Conservation (phyloP, 73 alveolate genomes). For the Paraurostyla sp. region DNA sequence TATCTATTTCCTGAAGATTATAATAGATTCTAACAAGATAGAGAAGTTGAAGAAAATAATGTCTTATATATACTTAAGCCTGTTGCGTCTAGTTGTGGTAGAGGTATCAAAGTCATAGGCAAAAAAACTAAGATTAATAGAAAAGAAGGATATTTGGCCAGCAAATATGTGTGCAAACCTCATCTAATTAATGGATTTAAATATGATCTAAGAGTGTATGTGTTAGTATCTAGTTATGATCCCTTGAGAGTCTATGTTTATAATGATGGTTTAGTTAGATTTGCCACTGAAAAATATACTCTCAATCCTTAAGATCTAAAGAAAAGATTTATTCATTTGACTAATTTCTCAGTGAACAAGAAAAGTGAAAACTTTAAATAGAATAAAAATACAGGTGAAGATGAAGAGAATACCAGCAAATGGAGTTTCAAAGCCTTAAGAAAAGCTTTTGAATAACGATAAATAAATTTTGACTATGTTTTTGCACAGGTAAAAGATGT, state of each 20-base stretch:
- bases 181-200: slow-evolving; percentile 91
- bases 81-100: slow-evolving; percentile 95
- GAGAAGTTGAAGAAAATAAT: slow-evolving; percentile 83
- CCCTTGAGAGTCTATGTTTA: slow-evolving; percentile 94
- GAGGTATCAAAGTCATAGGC: slow-evolving; percentile 92
- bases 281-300: slow-evolving; percentile 92
- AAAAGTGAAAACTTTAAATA: slow-evolving; percentile 78
- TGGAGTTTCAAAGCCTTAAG: slow-evolving; percentile 53
- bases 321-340: slow-evolving; percentile 87
- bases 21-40: slow-evolving; percentile 84
- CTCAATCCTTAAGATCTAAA: slow-evolving; percentile 67
- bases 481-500: slow-evolving; percentile 82
- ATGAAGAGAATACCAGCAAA: slow-evolving; percentile 16
- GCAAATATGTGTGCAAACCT: slow-evolving; percentile 89
- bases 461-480: slow-evolving; percentile 64
- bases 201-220: slow-evolving; percentile 96
- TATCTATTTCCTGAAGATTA: slow-evolving; percentile 92
- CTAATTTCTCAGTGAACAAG: slow-evolving; percentile 92
- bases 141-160: slow-evolving; percentile 74
- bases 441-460: slow-evolving; percentile 58
- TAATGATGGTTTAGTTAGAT: slow-evolving; percentile 94
- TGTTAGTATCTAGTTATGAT: slow-evolving; percentile 89
- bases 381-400: slow-evolving; percentile 76
- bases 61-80: slow-evolving; percentile 96
- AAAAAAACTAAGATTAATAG: slow-evolving; percentile 80